Conservation (phyloP, 1,284 basidiomycete species). For the Sanghuangporus sanghuang region DNA sequence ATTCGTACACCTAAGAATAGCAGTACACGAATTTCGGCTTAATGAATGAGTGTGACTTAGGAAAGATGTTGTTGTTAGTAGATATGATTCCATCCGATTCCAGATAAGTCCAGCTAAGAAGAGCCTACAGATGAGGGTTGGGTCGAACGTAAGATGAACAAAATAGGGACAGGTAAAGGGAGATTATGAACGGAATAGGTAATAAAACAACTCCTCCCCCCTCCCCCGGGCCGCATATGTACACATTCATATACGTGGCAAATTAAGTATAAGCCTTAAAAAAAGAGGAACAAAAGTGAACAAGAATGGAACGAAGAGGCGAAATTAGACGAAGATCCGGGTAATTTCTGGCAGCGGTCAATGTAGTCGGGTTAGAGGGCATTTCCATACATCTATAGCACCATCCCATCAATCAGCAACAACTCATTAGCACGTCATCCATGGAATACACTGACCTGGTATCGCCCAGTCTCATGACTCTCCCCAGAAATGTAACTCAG, state of each 20-base stretch:
- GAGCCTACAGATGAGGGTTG: too few relatives aligned
- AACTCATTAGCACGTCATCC: neutral
- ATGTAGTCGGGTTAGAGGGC: neutral
- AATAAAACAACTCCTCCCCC: too few relatives aligned
- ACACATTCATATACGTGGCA: neutral
- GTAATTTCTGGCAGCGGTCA: neutral
- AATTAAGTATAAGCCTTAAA: neutral
- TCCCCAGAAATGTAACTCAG: neutral
- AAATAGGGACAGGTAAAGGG: too few relatives aligned
- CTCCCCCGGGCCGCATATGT: too few relatives aligned
- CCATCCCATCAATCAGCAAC: neutral
- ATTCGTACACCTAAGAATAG: too few relatives aligned
- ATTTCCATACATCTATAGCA: neutral
- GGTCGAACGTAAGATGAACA: too few relatives aligned
- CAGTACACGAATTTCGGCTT: too few relatives aligned
- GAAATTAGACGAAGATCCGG: neutral
- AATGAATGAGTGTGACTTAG: too few relatives aligned
- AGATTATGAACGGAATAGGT: too few relatives aligned
- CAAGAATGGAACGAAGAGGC: neutral
- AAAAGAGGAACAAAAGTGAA: neutral
- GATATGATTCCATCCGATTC: too few relatives aligned
- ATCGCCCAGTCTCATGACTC: neutral
- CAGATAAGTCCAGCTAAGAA: too few relatives aligned
- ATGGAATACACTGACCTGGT: neutral
- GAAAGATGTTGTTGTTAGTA: too few relatives aligned